Evolutionary conservation across 2,329 filamentous ascomycete genomes (phyloP).

Genomic region (Paradendryphiella salina): DNA sequence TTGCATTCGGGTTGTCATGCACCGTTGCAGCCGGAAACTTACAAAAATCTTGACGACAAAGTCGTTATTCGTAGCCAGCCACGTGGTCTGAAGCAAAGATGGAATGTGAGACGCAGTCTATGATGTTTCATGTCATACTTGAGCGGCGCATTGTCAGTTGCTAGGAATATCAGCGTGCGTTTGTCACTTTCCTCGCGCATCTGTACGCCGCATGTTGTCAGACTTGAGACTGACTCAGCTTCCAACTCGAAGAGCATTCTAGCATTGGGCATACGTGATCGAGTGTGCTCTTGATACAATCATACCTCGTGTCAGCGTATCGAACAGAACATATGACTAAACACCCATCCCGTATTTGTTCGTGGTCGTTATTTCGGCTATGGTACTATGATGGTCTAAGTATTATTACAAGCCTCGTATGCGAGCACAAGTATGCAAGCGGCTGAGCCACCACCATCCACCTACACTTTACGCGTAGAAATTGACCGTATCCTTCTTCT

Average conservation of each 20-base stretch:
- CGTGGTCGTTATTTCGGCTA: constrained; percentile 18
- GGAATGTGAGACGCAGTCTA: too few species aligned
- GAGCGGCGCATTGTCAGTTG: too few species aligned
- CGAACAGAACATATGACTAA: background rate
- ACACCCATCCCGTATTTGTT: background rate
- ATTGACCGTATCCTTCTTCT: constrained; percentile 82
- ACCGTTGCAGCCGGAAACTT: background rate
- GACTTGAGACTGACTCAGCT: too few species aligned
- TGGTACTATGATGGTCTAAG: constrained; percentile 33
- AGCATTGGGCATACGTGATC: background rate
- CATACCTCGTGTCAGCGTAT: background rate
- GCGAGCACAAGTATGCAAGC: constrained; percentile 30
- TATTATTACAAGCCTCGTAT: constrained; percentile 41
- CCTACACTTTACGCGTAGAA: constrained; percentile 43
- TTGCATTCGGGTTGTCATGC: background rate
- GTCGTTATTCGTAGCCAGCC: too few species aligned
- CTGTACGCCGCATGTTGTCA: too few species aligned
- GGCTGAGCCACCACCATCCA: constrained; percentile 12
- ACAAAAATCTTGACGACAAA: background rate
- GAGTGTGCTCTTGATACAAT: background rate
- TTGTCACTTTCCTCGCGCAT: too few species aligned
- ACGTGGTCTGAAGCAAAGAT: too few species aligned
- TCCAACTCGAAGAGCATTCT: background rate
- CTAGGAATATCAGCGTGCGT: too few species aligned
- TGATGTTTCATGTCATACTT: too few species aligned